Base-by-base conservation (phyloP, 192 early-diverging fungal species). In the Dissophora ornata region DNA sequence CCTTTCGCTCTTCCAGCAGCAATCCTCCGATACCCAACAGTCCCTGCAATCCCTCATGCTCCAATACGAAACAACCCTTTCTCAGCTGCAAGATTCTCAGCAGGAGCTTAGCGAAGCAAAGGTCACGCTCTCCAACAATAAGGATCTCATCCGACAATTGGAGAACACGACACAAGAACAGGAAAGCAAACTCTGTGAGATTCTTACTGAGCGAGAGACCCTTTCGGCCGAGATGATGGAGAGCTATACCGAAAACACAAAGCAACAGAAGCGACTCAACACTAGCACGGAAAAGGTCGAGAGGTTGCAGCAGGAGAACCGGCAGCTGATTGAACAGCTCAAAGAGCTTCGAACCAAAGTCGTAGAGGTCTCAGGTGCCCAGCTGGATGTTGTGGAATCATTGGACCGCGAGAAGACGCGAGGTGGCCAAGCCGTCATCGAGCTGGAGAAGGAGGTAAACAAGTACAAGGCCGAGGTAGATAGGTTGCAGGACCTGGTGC, bases 221-320 rank as follows among this genome's bases (percentile, higher is more conserved):
- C 47, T 74, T n/a, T 45, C 62, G 0, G 28, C 40, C 10, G 70
- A 74, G 42, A 74, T 74, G 70, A 59, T 44, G 45, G 56, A 58
- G 19, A 55, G 56, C 42, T 46, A 59, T 30, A 30, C 55, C 26
- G 70, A 74, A 28, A 64, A 74, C 21, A 33, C 46, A 28, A 58
- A 47, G n/a, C 36, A 49, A 21, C 32, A 57, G 47, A 64, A 59
- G 25, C 54, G 62, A 6, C 62, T 74, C 40, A 34, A 59, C 19
- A 40, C 47, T 7, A 53, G 38, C 36, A 54, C 63, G 0, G 62
- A 67, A 26, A 75, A 67, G 26, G 63, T 67, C 1, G 71, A 60
- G 22, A 59, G 52, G 50, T 63, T 74, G 24, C 70, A 74, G 26
- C 62, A 53, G 30, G 70, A 74, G 34, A 74, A 74, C 36, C 62